Base-by-base conservation (phyloP, 768 basidiomycete genomes). In the Agrocybe chaxingu region DNA sequence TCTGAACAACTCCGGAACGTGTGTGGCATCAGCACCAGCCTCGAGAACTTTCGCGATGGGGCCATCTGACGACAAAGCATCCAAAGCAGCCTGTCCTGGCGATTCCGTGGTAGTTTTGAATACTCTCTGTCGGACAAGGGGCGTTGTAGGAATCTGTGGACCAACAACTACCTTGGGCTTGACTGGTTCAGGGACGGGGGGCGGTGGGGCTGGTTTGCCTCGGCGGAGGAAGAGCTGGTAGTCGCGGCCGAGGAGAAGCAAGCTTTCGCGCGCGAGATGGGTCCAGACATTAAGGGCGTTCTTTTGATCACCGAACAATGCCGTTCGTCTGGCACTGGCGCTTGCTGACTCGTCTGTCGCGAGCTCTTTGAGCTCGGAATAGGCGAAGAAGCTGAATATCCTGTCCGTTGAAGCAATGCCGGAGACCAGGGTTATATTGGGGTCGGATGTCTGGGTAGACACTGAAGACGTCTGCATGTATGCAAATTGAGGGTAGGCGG, bases 251-350 rank as follows among this genome's bases (percentile, higher is more conserved):
- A 92, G 71, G 6, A 77, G 61, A 8, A 87, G 59, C 2, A 92
- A 72, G 7, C 77, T 72, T 48, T 83, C 80, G 3, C 87, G 76
- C 7, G 71, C 70, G 31, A 90, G 67, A 1, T 73, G 72, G 13
- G 69, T 70, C 89, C 90, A 92, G 7, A 88, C 65, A 45, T 70
- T 80, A 0, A 82, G 84, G 7, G 69, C 73, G 45, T 80, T 79
- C 56, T 85, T 86, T 59, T 86, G 83, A 56, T 90, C 87, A 0
- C 75, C 75, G 57, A 89, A 90, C 0, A 90, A 60, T 0, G 78
- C 73, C 0, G 75, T 74, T 8, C 86, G 75, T 32, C 73, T 75
- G 0, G 74, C 61, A 8, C 68, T 61, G 0, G 75, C 75, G 1
- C 69, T 57, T 2, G 75, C 41, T 3, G 73, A 70, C 4, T 66